Evolutionary conservation across 495 filamentous ascomycete species (phyloP).

Genomic region (Penicillium subrubescens): DNA sequence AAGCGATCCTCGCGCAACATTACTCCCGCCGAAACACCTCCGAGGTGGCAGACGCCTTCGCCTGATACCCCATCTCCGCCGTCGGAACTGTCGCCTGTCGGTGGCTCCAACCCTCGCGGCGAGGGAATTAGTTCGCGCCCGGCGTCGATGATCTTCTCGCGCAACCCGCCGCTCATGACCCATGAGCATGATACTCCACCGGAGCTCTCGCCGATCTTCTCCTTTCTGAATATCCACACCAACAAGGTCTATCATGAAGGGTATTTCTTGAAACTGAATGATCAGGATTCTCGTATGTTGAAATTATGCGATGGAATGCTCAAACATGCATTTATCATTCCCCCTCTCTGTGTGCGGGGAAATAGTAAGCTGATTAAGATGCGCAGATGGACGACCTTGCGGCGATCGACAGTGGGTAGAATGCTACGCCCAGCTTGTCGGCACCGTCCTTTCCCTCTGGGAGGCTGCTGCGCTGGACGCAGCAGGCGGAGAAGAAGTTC

Average conservation of each 20-base stretch:
- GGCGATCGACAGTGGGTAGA: conserved; percentile 89
- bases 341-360: neutral
- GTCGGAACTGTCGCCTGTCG: conserved; percentile 33
- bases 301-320: neutral
- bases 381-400: conserved; percentile 79
- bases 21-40: conserved; percentile 29
- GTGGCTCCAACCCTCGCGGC: conserved; percentile 22
- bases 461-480: conserved; percentile 92
- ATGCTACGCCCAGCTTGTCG: conserved; percentile 95
- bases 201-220: conserved; percentile 92
- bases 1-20: conserved; percentile 34
- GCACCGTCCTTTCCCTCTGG: conserved; percentile 94
- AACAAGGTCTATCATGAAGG: conserved; percentile 98
- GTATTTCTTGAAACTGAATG: conserved; percentile 94
- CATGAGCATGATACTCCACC: conserved; percentile 82
- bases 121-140: conserved; percentile 55
- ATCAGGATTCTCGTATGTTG: conserved; percentile 81
- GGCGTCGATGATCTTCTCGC: conserved; percentile 70
- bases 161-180: conserved; percentile 86
- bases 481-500: conserved; percentile 79
- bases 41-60: conserved; percentile 40
- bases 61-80: conserved; percentile 40
- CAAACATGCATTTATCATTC: neutral
- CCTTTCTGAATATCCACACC: conserved; percentile 87
- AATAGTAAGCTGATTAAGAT: conserved; percentile 11